phyloP scores from a whole-genome alignment of 2,329 filamentous ascomycete genomes.

The Talaromyces sp. region DNA sequence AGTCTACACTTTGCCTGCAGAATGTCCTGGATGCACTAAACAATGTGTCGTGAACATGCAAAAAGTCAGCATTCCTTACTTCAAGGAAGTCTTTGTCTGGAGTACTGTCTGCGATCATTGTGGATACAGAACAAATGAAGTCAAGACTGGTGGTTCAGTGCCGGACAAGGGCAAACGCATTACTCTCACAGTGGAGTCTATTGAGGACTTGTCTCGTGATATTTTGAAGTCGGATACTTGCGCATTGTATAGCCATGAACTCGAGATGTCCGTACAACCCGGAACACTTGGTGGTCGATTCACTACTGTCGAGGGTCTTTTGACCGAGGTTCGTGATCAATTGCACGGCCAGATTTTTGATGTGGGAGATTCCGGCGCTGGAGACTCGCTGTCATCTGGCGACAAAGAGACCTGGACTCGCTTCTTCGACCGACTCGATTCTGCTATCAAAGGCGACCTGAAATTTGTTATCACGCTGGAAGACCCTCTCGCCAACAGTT shows the following conservation, averaged over 20 bases:
- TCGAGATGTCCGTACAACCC: constrained; percentile 81
- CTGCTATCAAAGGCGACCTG: constrained; percentile 73
- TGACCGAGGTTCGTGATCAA: constrained; percentile 89
- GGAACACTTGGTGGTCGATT: constrained; percentile 94
- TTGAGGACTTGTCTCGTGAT: constrained; percentile 77
- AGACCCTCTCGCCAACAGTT: constrained; percentile 88
- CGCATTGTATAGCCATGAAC: constrained; percentile 77
- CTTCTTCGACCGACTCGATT: constrained; percentile 75
- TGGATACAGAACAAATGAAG: constrained; percentile 91
- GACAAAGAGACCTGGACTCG: constrained; percentile 70
- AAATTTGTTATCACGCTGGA: constrained; percentile 79
- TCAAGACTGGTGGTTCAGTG: constrained; percentile 93
- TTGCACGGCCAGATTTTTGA: constrained; percentile 85
- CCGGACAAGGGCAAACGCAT: constrained; percentile 82
- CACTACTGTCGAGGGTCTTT: constrained; percentile 90
- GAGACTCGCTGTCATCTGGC: constrained; percentile 68
- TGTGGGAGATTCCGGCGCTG: constrained; percentile 60
- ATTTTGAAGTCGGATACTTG: constrained; percentile 97
- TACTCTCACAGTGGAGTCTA: constrained; percentile 65
- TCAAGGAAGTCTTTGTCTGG: constrained; percentile 96
- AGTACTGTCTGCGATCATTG: constrained; percentile 87
- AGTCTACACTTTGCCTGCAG: constrained; percentile 87
- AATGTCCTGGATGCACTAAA: constrained; percentile 85
- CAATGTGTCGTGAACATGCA: constrained; percentile 93
- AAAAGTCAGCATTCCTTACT: constrained; percentile 96